Evolutionary conservation across 1,284 basidiomycete genomes (phyloP), one percentile per base, ranked within the genome.

Genomic region (Papiliotrema terrestris): DNA sequence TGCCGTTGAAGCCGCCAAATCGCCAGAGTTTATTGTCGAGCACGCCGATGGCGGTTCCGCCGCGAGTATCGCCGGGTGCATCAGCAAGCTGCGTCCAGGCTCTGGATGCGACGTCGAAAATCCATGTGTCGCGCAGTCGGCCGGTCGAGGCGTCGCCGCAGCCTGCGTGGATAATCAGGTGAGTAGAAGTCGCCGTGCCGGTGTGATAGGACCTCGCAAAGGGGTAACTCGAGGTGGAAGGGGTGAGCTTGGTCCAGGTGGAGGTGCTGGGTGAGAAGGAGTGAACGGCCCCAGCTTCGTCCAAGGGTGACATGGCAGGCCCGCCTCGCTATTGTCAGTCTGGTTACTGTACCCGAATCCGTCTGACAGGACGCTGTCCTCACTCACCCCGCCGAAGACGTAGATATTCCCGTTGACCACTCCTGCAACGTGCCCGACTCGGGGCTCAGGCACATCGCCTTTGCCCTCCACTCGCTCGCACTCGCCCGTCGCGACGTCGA

Each of bases 1-100:
- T 57, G 15, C 66, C 68, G 56, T 65, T 61, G 56, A 66, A 68
- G 20, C 68, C 68, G 23, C 66, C 66, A 41, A 64, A 66, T 19
- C 68, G 58, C 54, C 51, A 68, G n/a, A 67, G 23, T 23, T 36
- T 52, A 13, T 52, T 55, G n/a, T 44, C 52, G 8, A 41, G 14
- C 9, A 38, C 46, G 11, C 58, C 49, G 17, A 70, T 49, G 11
- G 68, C 55, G 3, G 61, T 56, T 1, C 68, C 68, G 37, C 66
- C 66, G 32, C 68, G 51, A 1, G 51, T 41, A n/a, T 55, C 50
- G 3, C 62, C 63, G 13, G 68, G 68, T 8, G 60, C 66, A 45
- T 63, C 63, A 2, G 60, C 36, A 1, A 66, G 53, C 26, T 45
- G 32, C 14, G 46, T 54, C 66, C 66, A 68, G 9, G 22, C 41